Conservation (phyloP, 176 grass and related monocot species). For the Eleusine indica region DNA sequence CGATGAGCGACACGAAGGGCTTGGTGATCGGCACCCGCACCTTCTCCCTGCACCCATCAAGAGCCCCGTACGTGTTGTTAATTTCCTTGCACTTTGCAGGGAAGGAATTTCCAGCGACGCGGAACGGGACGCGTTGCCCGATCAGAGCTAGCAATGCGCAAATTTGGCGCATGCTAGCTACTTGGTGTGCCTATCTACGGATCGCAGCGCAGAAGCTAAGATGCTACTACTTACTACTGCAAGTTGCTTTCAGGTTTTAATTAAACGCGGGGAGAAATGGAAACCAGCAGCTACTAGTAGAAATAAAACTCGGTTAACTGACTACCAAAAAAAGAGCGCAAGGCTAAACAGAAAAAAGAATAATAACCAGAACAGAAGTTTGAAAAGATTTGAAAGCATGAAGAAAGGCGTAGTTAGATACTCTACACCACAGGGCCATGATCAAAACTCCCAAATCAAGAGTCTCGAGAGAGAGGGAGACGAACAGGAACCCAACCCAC, state of each 20-base stretch:
- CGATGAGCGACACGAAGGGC: conserved; percentile 87
- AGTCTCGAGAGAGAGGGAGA: not conserved
- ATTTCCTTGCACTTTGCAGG: not conserved
- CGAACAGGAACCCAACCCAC: not conserved
- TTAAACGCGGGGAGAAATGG: not conserved
- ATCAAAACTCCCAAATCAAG: not conserved
- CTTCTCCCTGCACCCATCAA: conserved; percentile 70
- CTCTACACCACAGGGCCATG: not conserved
- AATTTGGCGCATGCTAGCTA: not conserved
- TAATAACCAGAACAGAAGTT: not conserved
- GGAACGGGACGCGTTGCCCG: no score
- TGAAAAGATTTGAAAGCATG: not conserved
- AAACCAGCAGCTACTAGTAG: conserved; percentile 8
- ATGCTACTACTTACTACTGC: no score
- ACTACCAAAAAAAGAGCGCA: not conserved
- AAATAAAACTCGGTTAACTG: not conserved
- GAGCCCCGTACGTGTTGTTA: not conserved
- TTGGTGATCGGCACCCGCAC: conserved; percentile 84
- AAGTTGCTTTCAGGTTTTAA: conserved; percentile 10
- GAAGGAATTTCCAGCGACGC: not conserved
- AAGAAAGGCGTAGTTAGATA: not conserved
- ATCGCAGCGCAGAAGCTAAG: conserved; percentile 1
- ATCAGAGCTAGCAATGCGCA: not conserved
- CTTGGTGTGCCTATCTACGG: not conserved
- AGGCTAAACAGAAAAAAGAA: not conserved